Percentiles rank a stretch among this genome's conserved stretches.
These are phyloP conservation scores for Ordospora pajunii DNA, from an alignment of 371 early-diverging fungal genomes.

Conservation along the genomic window DNA sequence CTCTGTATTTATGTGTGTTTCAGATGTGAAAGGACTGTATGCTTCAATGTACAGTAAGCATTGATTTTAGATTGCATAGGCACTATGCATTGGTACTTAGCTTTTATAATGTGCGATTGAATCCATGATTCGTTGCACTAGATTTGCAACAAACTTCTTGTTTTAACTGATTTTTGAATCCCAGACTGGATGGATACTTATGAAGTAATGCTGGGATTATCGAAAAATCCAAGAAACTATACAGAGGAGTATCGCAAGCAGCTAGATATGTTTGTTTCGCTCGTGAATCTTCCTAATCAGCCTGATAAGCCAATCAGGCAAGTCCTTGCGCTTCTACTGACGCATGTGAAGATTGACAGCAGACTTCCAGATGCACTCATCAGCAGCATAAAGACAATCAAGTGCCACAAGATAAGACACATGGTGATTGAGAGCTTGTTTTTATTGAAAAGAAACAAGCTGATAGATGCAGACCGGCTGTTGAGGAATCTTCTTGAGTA, in stretches of 20 bases:
- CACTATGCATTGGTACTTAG: too few relatives aligned
- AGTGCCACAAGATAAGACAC: conserved; percentile 8
- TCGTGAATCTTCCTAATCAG: conserved; percentile 14
- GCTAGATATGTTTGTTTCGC: not conserved
- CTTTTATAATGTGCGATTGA: too few relatives aligned
- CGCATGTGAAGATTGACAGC: not conserved
- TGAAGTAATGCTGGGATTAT: not conserved
- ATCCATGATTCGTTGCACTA: too few relatives aligned
- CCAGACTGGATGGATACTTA: conserved; percentile 7
- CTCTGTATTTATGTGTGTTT: not conserved
- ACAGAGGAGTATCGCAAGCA: conserved; percentile 21
- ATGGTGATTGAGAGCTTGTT: not conserved
- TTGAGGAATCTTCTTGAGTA: conserved; percentile 14
- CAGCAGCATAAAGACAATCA: not conserved
- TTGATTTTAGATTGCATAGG: too few relatives aligned
- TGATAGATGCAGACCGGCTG: not conserved
- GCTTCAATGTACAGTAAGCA: too few relatives aligned
- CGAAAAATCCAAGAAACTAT: conserved; percentile 15
- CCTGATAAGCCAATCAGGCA: conserved; percentile 24
- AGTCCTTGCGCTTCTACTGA: conserved; percentile 5
- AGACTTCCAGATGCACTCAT: not conserved
- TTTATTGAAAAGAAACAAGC: not conserved
- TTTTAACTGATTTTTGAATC: too few relatives aligned
- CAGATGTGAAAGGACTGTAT: not conserved
- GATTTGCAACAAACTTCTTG: too few relatives aligned